Percentiles rank a stretch among this genome's conserved stretches.
Conservation (phyloP, 768 basidiomycete species). For the Leccinum uliginosum region DNA sequence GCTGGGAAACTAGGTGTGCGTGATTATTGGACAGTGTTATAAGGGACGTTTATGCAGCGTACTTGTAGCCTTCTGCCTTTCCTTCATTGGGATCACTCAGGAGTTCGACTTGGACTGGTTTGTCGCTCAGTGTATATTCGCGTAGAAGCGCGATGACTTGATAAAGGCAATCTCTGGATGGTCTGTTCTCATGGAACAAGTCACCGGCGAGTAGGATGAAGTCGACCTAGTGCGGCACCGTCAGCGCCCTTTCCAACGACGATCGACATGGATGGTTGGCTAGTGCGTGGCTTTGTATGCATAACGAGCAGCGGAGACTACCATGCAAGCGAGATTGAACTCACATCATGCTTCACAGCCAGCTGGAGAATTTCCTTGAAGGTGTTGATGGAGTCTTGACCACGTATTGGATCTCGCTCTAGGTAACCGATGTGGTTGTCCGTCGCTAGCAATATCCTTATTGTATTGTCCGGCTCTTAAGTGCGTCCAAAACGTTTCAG, state of each 20-base stretch:
- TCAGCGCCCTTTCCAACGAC: constrained; percentile 2
- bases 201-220: constrained; percentile 94
- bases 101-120: constrained; percentile 86
- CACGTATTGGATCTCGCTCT: constrained; percentile 91
- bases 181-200: constrained; percentile 96
- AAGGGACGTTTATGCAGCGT: constrained; percentile 20
- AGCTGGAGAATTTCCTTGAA: constrained; percentile 92
- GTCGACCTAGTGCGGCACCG: constrained; percentile 62
- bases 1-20: constrained; percentile 76
- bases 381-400: constrained; percentile 92
- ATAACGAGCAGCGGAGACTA: neutral
- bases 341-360: constrained; percentile 81
- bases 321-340: constrained; percentile 25
- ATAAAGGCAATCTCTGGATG: constrained; percentile 85
- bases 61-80: constrained; percentile 81
- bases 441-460: constrained; percentile 85
- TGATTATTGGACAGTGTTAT: neutral
- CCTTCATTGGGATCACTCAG: constrained; percentile 92
- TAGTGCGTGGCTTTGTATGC: neutral
- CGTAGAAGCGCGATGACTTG: constrained; percentile 84
- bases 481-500: constrained; percentile 2
- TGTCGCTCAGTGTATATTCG: constrained; percentile 86
- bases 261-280: neutral
- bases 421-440: constrained; percentile 96
- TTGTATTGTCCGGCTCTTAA: constrained; percentile 60